Base-by-base conservation (phyloP, 176 grass and related monocot species). In the Avena eriantha region DNA sequence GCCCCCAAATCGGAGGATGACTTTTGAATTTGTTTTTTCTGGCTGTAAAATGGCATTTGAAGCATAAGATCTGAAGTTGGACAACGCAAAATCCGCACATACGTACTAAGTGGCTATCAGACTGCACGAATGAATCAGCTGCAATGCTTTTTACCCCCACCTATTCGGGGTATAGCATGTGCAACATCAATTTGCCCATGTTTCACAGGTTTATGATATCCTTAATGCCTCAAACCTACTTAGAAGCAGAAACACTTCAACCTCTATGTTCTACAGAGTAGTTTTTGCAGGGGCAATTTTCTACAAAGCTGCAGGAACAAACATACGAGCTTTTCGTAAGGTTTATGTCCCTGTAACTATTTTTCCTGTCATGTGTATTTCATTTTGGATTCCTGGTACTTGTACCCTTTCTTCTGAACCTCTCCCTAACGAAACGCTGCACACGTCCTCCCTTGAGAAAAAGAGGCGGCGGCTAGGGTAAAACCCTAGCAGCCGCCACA, bases 361-460 rank as follows among this genome's bases (percentile, higher is more conserved):
- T 26, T 48, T 29, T 34, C 1, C 10, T 43, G 18, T 45, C 18
- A 1, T 31, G 22, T 57, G 26, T 5, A 59, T 78, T 58, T 26
- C 19, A 54, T 51, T 79, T 64, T 31, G 26, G 39, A 39, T 21
- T 70, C 15, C 21, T 10, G 39, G 29, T 64, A 57, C 4, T 51
- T 71, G 23, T 33, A 31, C 41, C 57, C n/a, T 81, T 49, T 81
- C 41, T 45, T 49, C n/a, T 70, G 80, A 47, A 59, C 11, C 50
- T 26, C 57, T 64, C n/a, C 15, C 47, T 17, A 64, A 18, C 78
- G 8, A 63, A 29, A 19, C n/a, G 39, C 18, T 19, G 78, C 9
- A 34, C 57, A 46, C 15, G 45, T n/a, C n/a, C n/a, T n/a, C n/a
- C n/a, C n/a, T n/a, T n/a, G n/a, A n/a, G n/a, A n/a, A n/a, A n/a